phyloP scores from a whole-genome alignment of 192 early-diverging fungal genomes.

The Gryganskiella cystojenkinii region DNA sequence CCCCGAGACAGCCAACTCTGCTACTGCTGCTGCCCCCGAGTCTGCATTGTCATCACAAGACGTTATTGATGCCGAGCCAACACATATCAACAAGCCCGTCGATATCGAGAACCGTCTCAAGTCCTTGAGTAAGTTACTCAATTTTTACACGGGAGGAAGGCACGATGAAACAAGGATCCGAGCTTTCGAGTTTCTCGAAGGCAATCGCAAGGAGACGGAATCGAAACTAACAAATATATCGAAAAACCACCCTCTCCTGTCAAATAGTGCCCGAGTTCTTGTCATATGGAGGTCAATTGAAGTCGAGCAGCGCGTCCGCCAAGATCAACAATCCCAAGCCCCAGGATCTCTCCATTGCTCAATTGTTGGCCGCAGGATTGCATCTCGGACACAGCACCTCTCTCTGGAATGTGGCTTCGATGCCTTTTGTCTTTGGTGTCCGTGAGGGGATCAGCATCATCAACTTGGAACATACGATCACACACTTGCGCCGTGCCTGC shows the following conservation, averaged over 20 bases:
- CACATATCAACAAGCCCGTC: constrained; percentile 22
- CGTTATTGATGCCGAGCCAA: constrained; percentile 18
- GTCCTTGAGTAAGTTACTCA: constrained; percentile 44
- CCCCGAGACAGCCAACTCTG: constrained; percentile 1
- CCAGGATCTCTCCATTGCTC: constrained; percentile 66
- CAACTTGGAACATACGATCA: constrained; percentile 92
- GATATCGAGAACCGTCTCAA: constrained; percentile 48
- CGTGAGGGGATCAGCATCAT: constrained; percentile 93
- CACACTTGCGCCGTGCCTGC: constrained; percentile 83
- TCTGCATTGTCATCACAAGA: constrained; percentile 9
- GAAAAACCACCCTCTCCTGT: neutral
- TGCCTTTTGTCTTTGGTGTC: constrained; percentile 90
- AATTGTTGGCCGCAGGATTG: constrained; percentile 82
- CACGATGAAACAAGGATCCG: no score
- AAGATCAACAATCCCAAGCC: constrained; percentile 23
- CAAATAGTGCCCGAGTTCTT: constrained; percentile 43
- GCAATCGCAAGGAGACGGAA: neutral
- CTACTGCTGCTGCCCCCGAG: neutral
- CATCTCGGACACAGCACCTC: constrained; percentile 89
- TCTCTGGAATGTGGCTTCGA: constrained; percentile 82
- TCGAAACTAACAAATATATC: neutral
- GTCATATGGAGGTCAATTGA: constrained; percentile 47
- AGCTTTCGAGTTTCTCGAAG: no score
- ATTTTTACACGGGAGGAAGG: no score
- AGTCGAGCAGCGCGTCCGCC: constrained; percentile 38